Evolutionary conservation across 2,329 filamentous ascomycete genomes (phyloP).

Genomic region (Furcasterigmium furcatum): DNA sequence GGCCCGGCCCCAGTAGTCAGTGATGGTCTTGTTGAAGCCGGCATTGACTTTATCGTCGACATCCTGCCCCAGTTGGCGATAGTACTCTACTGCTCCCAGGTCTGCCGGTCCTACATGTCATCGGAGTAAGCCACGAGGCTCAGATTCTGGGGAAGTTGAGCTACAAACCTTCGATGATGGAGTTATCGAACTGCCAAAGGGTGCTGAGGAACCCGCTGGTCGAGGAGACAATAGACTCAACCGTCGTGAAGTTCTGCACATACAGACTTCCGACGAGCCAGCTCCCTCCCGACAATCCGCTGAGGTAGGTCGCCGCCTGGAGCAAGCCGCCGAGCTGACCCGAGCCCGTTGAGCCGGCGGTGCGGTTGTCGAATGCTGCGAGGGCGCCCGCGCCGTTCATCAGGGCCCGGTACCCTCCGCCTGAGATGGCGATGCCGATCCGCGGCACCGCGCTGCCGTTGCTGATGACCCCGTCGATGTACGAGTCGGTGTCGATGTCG

Average conservation of each 20-base stretch:
- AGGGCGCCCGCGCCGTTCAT: conserved; percentile 75
- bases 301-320: conserved; percentile 71
- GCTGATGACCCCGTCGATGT: conserved; percentile 10
- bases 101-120: conserved; percentile 30
- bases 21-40: conserved; percentile 62
- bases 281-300: conserved; percentile 70
- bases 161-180: conserved; percentile 28
- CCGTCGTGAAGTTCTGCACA: conserved; percentile 71
- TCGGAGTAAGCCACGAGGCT: conserved; percentile 7
- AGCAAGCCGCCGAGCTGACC: conserved; percentile 63
- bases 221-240: conserved; percentile 35
- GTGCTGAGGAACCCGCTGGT: conserved; percentile 22
- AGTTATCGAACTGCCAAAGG: conserved; percentile 31
- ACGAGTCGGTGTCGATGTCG: conserved; percentile 10
- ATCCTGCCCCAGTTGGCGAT: conserved; percentile 50
- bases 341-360: conserved; percentile 49
- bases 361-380: conserved; percentile 70
- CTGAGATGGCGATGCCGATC: conserved; percentile 75
- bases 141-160: not conserved
- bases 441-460: conserved; percentile 28
- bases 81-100: conserved; percentile 47
- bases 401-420: conserved; percentile 84
- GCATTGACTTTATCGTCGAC: conserved; percentile 61
- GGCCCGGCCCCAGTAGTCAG: conserved; percentile 83
- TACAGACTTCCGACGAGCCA: conserved; percentile 75